Conservation (phyloP, 345 rosid genomes). For the Gossypioides kirkii region DNA sequence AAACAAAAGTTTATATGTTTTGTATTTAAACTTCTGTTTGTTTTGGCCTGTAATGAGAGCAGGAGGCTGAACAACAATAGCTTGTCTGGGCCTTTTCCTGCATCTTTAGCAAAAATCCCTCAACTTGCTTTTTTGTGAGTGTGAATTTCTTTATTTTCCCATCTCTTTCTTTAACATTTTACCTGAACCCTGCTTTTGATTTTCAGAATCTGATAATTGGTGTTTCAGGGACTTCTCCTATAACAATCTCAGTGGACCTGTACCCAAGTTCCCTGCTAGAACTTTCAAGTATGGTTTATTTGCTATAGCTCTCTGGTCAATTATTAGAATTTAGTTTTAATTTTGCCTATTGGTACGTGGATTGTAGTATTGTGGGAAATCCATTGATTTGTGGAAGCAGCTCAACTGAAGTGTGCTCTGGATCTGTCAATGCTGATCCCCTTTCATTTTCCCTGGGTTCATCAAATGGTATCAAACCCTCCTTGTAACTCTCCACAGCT, state of each 20-base stretch:
- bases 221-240: slow-evolving; percentile 79
- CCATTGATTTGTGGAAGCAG: slow-evolving; percentile 68
- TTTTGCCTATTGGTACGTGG: slow-evolving; percentile 16
- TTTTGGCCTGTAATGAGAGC: slow-evolving; percentile 41
- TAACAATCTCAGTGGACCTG: slow-evolving; percentile 88
- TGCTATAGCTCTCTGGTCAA: slow-evolving; percentile 6
- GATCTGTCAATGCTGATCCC: slow-evolving; percentile 45
- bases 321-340: background rate
- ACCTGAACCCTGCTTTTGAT: background rate
- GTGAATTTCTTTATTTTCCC: slow-evolving; percentile 15
- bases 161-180: slow-evolving; percentile 4
- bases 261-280: slow-evolving; percentile 68
- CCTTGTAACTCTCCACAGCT: background rate
- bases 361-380: slow-evolving; percentile 72
- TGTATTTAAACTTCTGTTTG: background rate
- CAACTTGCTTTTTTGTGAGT: slow-evolving; percentile 87
- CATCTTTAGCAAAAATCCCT: slow-evolving; percentile 62
- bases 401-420: slow-evolving; percentile 51
- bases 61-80: slow-evolving; percentile 94
- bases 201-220: slow-evolving; percentile 10
- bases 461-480: slow-evolving; percentile 40
- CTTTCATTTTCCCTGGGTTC: slow-evolving; percentile 46
- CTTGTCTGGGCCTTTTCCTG: slow-evolving; percentile 78
- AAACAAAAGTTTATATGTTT: background rate
- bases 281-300: slow-evolving; percentile 60